Percentiles rank a stretch among this genome's conserved stretches.
Conservation (phyloP, 1,139 yeast species). For the Scheffersomyces illinoinensis region DNA sequence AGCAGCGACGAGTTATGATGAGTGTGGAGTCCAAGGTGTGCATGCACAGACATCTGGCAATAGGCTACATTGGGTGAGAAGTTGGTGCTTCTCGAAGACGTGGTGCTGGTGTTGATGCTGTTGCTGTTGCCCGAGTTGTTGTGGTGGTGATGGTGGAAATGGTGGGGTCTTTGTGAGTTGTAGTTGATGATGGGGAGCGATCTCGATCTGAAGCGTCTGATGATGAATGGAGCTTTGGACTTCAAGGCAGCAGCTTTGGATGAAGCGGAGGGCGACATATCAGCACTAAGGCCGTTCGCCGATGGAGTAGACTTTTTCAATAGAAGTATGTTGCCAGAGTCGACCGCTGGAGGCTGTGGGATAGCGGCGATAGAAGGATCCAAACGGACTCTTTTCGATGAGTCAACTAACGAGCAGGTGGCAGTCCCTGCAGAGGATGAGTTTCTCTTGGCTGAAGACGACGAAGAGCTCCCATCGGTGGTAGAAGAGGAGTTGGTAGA, state of each 20-base stretch:
- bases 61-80: slow-evolving; percentile 11
- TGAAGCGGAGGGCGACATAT: slow-evolving; percentile 3
- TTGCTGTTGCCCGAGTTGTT: slow-evolving; percentile 15
- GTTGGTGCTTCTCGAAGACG: slow-evolving; percentile 7
- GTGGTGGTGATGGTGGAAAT: slow-evolving; percentile 13
- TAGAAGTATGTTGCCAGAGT: neutral
- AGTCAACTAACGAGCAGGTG: slow-evolving; percentile 10
- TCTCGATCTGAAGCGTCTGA: slow-evolving; percentile 43
- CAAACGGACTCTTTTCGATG: slow-evolving; percentile 27
- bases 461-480: slow-evolving; percentile 4
- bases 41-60: slow-evolving; percentile 16
- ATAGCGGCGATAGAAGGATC: slow-evolving; percentile 18
- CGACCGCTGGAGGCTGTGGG: neutral
- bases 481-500: slow-evolving; percentile 7
- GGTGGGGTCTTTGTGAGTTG: slow-evolving; percentile 22
- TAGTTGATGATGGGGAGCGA: slow-evolving; percentile 47
- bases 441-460: slow-evolving; percentile 17
- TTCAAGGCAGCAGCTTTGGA: slow-evolving; percentile 12
- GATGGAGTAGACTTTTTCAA: slow-evolving; percentile 12
- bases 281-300: slow-evolving; percentile 4
- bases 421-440: slow-evolving; percentile 15
- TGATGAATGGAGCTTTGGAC: slow-evolving; percentile 37
- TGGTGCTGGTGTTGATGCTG: slow-evolving; percentile 13
- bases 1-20: slow-evolving; percentile 3
- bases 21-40: slow-evolving; percentile 6